Percentiles rank a stretch among this genome's conserved stretches.
These are phyloP conservation scores for Penicillium olsonii DNA, from an alignment of 2,329 filamentous ascomycete species.

Conservation along the genomic window DNA sequence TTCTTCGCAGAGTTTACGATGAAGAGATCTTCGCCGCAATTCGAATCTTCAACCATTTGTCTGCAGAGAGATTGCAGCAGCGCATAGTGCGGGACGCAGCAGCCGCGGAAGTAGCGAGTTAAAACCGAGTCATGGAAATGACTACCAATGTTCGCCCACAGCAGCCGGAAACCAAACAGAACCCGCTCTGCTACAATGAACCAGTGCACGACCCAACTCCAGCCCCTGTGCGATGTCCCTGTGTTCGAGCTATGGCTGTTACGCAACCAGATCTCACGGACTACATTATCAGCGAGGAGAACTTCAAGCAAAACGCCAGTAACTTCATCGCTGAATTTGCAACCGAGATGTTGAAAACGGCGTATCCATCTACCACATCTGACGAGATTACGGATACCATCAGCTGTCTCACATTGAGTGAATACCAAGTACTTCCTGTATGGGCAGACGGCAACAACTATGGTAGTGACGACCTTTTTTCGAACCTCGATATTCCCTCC, in stretches of 20 bases:
- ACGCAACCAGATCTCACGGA: neutral
- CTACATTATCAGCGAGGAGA: neutral
- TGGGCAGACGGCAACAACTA: slow-evolving; percentile 64
- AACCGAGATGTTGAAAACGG: slow-evolving; percentile 17
- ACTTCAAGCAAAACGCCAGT: slow-evolving; percentile 22
- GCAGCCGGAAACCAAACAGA: neutral
- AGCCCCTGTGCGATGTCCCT: neutral
- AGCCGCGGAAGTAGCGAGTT: neutral
- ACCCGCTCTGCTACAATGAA: neutral
- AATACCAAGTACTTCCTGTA: slow-evolving; percentile 64
- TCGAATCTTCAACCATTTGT: slow-evolving; percentile 4
- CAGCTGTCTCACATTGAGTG: slow-evolving; percentile 56
- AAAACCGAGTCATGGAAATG: neutral
- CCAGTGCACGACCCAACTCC: neutral
- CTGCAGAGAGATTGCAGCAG: neutral
- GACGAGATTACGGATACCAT: slow-evolving; percentile 43
- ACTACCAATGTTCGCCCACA: neutral
- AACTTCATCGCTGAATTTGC: slow-evolving; percentile 20
- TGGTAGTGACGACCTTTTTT: slow-evolving; percentile 53
- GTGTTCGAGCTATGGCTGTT: neutral
- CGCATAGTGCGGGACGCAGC: neutral
- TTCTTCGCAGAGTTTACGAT: neutral
- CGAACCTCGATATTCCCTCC: slow-evolving; percentile 36
- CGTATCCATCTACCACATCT: slow-evolving; percentile 7
- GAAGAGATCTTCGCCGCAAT: neutral